A percentile compares a stretch with the other conserved stretches of the same genome.
Conservation (phyloP, 179 eudicot genomes). For the Gypsophila paniculata region DNA sequence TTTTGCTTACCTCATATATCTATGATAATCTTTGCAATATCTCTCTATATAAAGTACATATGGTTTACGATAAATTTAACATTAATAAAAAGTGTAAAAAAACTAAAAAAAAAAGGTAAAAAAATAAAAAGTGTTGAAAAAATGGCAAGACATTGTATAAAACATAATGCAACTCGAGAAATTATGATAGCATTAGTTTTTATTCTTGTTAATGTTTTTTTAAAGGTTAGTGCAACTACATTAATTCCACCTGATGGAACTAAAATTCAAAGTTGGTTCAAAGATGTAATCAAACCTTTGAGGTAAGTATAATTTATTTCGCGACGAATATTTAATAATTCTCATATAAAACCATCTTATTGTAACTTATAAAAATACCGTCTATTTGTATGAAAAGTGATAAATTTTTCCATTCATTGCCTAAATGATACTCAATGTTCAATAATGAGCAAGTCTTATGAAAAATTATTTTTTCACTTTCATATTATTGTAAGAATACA, state of each 20-base stretch:
- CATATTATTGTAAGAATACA: no score
- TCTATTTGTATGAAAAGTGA: no score
- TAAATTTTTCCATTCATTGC: no score
- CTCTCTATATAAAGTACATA: background rate
- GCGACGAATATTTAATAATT: no score
- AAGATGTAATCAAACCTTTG: conserved; percentile 16
- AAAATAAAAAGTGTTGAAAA: background rate
- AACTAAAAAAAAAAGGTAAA: background rate
- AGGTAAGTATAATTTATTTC: background rate
- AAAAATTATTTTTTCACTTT: no score
- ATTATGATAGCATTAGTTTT: background rate
- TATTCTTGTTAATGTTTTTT: conserved; percentile 2
- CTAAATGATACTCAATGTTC: no score
- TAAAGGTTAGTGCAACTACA: background rate
- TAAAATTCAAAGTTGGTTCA: conserved; percentile 38
- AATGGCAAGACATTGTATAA: background rate
- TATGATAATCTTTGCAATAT: background rate
- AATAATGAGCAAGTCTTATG: no score
- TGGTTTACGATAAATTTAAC: background rate
- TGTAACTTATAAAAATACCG: no score
- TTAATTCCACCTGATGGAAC: conserved; percentile 32
- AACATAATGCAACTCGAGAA: background rate
- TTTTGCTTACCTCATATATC: background rate
- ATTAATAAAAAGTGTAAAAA: background rate
- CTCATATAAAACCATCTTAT: no score